These are phyloP conservation scores for Colletotrichum viniferum DNA, from an alignment of 2,329 filamentous ascomycete genomes.

Conservation along the genomic window DNA sequence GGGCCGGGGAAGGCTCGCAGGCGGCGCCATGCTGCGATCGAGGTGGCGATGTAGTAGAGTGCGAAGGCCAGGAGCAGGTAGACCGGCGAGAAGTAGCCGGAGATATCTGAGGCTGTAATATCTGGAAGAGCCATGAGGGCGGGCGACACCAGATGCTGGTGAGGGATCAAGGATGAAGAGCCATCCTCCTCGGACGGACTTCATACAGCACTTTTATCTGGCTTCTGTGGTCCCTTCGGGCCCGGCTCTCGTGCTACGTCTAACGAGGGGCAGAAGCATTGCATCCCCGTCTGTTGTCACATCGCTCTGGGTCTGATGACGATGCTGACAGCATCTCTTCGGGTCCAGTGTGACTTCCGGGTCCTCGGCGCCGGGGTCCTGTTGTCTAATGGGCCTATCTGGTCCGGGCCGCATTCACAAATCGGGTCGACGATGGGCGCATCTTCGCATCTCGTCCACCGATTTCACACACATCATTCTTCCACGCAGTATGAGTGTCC, in stretches of 20 bases:
- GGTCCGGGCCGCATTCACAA: neutral
- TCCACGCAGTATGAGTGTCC: neutral
- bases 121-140: neutral
- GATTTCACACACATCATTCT: neutral
- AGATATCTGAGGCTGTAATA: neutral
- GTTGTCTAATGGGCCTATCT: neutral
- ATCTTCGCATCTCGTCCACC: neutral
- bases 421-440: neutral
- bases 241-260: neutral
- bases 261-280: neutral
- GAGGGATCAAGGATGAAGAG: neutral
- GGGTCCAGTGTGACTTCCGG: neutral
- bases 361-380: neutral
- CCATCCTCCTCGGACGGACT: neutral
- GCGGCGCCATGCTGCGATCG: conserved; percentile 30
- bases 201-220: neutral
- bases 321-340: neutral
- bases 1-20: conserved; percentile 11
- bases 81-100: neutral
- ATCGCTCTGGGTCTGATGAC: neutral
- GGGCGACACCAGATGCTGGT: neutral
- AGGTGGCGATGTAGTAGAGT: conserved; percentile 24
- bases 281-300: neutral
- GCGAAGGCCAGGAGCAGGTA: neutral
- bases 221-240: neutral